Evolutionary conservation across 1,284 basidiomycete species (phyloP).

Genomic region (Tilletia setariae): DNA sequence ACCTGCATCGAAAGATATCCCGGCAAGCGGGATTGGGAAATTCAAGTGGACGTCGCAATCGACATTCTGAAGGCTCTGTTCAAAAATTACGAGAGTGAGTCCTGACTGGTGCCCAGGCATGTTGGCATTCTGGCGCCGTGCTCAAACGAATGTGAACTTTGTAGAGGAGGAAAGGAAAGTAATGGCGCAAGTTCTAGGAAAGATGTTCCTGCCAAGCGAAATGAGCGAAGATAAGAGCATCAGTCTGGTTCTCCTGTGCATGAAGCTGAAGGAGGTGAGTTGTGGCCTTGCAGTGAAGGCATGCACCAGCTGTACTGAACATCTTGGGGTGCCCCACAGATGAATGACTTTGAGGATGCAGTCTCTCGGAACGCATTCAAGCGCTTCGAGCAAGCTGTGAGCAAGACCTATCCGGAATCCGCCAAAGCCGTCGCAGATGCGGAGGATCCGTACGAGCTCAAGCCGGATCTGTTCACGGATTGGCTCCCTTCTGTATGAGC

Average conservation of each 20-base stretch:
- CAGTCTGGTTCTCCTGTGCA: constrained; percentile 29
- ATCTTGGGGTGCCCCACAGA: constrained; percentile 6
- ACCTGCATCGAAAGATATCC: constrained; percentile 11
- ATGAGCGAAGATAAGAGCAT: constrained; percentile 59
- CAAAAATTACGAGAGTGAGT: constrained; percentile 58
- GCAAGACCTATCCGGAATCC: constrained; percentile 33
- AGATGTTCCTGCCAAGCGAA: constrained; percentile 70
- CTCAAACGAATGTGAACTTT: constrained; percentile 30
- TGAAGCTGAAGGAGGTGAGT: constrained; percentile 24
- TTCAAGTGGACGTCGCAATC: constrained; percentile 76
- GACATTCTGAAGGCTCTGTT: constrained; percentile 67
- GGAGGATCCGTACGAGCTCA: constrained; percentile 7
- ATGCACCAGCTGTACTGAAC: neutral
- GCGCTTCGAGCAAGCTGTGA: constrained; percentile 63
- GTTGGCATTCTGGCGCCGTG: neutral
- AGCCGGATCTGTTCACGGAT: constrained; percentile 4
- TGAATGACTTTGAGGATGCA: constrained; percentile 59
- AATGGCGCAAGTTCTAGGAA: constrained; percentile 72
- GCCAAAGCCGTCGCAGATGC: constrained; percentile 13
- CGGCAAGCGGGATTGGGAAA: constrained; percentile 57
- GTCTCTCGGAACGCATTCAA: constrained; percentile 68
- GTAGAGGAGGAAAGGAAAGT: constrained; percentile 76
- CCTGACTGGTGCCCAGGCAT: constrained; percentile 29
- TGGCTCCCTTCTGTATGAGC: neutral
- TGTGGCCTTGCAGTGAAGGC: no score